phyloP scores from a whole-genome alignment of 2,329 filamentous ascomycete species.

The Orbilia quercus region DNA sequence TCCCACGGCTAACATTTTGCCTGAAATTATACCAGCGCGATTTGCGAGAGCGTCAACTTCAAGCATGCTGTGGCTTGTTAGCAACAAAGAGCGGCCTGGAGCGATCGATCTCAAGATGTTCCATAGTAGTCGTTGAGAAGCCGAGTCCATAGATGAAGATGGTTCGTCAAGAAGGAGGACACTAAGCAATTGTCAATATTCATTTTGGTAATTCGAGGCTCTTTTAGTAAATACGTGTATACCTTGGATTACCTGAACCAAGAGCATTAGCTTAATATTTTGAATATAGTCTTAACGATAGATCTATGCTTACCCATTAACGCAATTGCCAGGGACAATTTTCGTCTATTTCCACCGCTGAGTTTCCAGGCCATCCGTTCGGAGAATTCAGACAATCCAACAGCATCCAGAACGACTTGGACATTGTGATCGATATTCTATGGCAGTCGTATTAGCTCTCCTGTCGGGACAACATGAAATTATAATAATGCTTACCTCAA shows the following conservation, averaged over 20 bases:
- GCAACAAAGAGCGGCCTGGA: conserved; percentile 80
- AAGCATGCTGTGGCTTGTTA: conserved; percentile 96
- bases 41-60: conserved; percentile 89
- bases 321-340: conserved; percentile 86
- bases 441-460: neutral
- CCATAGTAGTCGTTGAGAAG: conserved; percentile 94
- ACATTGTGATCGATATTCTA: conserved; percentile 80
- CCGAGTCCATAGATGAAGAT: conserved; percentile 86
- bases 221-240: neutral
- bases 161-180: conserved; percentile 92
- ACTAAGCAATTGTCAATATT: conserved; percentile 67
- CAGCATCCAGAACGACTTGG: conserved; percentile 78
- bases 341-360: conserved; percentile 93
- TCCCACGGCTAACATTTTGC: conserved; percentile 85
- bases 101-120: conserved; percentile 79
- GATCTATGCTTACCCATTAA: conserved; percentile 78
- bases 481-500: conserved; percentile 64
- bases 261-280: conserved; percentile 7
- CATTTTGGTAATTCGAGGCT: neutral
- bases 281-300: too few species aligned
- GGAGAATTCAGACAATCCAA: conserved; percentile 78
- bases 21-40: conserved; percentile 85
- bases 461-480: neutral
- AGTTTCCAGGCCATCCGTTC: conserved; percentile 81
- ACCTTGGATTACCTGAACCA: conserved; percentile 39